Evolutionary conservation across 2,329 filamentous ascomycete genomes (phyloP).

Genomic region (Nemania bipapillata): DNA sequence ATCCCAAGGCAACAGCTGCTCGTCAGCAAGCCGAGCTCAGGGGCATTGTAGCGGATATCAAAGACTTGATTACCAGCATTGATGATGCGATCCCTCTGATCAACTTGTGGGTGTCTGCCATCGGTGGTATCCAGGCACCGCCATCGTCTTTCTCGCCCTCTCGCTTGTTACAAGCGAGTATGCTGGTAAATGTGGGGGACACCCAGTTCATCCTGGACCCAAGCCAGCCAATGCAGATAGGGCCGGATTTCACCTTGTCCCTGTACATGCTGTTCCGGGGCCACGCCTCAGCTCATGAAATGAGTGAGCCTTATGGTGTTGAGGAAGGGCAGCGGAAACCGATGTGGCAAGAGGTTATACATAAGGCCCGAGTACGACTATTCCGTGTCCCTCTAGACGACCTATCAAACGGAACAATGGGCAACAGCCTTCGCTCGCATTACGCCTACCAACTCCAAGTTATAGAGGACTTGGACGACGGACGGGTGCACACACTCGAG

Average conservation of each 20-base stretch:
- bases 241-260: slow-evolving; percentile 85
- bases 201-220: slow-evolving; percentile 78
- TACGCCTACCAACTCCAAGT: slow-evolving; percentile 85
- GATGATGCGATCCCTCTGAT: slow-evolving; percentile 92
- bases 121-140: slow-evolving; percentile 84
- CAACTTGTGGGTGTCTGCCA: slow-evolving; percentile 92
- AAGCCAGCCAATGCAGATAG: slow-evolving; percentile 77
- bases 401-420: slow-evolving; percentile 19
- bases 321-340: slow-evolving; percentile 70
- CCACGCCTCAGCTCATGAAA: slow-evolving; percentile 68
- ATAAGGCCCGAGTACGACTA: slow-evolving; percentile 88
- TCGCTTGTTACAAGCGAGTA: slow-evolving; percentile 89
- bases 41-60: slow-evolving; percentile 78
- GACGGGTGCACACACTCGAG: slow-evolving; percentile 62
- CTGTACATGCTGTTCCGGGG: slow-evolving; percentile 95
- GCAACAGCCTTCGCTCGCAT: slow-evolving; percentile 51
- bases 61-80: slow-evolving; percentile 77
- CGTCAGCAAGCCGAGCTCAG: slow-evolving; percentile 73
- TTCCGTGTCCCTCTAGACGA: slow-evolving; percentile 68
- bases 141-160: slow-evolving; percentile 89
- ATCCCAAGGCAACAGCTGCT: slow-evolving; percentile 62
- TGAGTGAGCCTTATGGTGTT: slow-evolving; percentile 58
- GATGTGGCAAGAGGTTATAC: slow-evolving; percentile 95
- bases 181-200: slow-evolving; percentile 87
- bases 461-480: slow-evolving; percentile 79